phyloP scores from a whole-genome alignment of 106 monocot species.

The Posidonia australis region DNA sequence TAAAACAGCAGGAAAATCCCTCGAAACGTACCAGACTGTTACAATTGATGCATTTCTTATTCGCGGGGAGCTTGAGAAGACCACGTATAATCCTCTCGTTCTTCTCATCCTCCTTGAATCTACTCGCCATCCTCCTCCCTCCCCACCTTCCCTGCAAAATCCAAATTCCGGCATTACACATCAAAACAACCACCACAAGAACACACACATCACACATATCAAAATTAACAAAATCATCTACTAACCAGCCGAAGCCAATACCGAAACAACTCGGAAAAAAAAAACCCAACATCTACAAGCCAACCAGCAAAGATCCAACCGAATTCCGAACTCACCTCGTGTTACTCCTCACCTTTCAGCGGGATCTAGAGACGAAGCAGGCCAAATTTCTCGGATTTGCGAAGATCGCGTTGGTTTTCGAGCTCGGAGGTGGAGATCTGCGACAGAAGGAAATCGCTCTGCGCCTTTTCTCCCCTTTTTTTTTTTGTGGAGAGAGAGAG shows the following conservation, averaged over 20 bases:
- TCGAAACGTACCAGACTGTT: constrained; percentile 60
- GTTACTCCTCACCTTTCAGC: not conserved
- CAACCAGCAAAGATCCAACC: not conserved
- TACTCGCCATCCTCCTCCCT: constrained; percentile 38
- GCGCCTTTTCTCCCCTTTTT: not conserved
- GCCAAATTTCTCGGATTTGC: not conserved
- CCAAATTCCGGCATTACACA: not conserved
- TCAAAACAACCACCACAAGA: not conserved
- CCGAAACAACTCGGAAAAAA: not conserved
- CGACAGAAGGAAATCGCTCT: not conserved
- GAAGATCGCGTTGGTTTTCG: not conserved
- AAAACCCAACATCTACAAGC: not conserved
- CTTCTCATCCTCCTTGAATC: constrained; percentile 86
- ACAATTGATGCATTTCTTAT: constrained; percentile 83
- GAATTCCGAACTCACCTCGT: not conserved
- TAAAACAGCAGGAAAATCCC: not conserved
- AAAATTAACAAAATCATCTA: not conserved
- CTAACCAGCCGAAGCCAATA: not conserved
- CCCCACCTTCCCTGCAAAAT: not conserved
- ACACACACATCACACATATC: not conserved
- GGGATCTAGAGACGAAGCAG: not conserved
- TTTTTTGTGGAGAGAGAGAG: not conserved
- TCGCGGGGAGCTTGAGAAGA: constrained; percentile 69
- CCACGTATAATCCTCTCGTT: constrained; percentile 91
- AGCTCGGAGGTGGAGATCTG: constrained; percentile 1